Evolutionary conservation across 352 stramenopile genomes (phyloP).

Genomic region (Globisporangium echinulatum): DNA sequence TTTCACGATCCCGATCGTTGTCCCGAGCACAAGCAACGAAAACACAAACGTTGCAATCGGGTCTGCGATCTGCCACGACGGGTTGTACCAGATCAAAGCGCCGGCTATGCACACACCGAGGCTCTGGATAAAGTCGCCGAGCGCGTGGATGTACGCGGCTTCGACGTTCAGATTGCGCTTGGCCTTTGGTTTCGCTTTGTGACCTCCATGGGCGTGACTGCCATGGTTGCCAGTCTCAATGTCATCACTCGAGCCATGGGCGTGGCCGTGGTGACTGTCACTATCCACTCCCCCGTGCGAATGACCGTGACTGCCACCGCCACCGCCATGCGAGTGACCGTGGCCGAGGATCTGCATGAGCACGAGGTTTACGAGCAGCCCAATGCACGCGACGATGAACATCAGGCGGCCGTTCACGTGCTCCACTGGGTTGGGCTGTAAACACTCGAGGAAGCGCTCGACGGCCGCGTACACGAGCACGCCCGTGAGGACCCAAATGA

Average conservation of each 20-base stretch:
- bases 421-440: slow-evolving; percentile 70
- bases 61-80: slow-evolving; percentile 94
- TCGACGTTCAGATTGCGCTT: slow-evolving; percentile 94
- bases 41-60: slow-evolving; percentile 98
- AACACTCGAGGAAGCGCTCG: slow-evolving; percentile 74
- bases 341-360: slow-evolving; percentile 92
- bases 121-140: slow-evolving; percentile 97
- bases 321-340: slow-evolving; percentile 52
- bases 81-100: slow-evolving; percentile 95
- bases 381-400: slow-evolving; percentile 93
- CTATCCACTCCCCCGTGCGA: slow-evolving; percentile 15
- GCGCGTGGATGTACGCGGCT: slow-evolving; percentile 95
- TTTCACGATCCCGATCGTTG: slow-evolving; percentile 89
- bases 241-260: slow-evolving; percentile 22
- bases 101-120: slow-evolving; percentile 94
- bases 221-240: slow-evolving; percentile 21
- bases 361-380: slow-evolving; percentile 94
- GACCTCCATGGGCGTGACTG: slow-evolving; percentile 13
- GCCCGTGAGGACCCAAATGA: slow-evolving; percentile 92
- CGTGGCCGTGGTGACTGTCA: slow-evolving; percentile 14
- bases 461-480: slow-evolving; percentile 93
- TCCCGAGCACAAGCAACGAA: slow-evolving; percentile 91
- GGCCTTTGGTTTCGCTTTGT: slow-evolving; percentile 19
- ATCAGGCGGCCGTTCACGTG: slow-evolving; percentile 95
- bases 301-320: slow-evolving; percentile 33